Evolutionary conservation across 2,329 filamentous ascomycete species (phyloP).

Genomic region (Fusarium longipes): DNA sequence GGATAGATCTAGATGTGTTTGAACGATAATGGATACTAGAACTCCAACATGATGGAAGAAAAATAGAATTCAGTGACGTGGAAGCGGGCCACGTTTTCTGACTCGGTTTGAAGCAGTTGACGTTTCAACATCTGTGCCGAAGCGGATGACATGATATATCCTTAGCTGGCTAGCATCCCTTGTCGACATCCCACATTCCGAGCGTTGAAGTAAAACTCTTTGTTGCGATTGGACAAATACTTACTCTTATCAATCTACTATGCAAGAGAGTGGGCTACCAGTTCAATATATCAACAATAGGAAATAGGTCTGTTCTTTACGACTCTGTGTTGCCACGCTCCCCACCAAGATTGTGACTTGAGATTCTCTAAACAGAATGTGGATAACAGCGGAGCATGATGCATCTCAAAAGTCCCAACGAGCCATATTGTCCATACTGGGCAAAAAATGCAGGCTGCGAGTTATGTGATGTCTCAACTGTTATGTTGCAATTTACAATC

Average conservation of each 20-base stretch:
- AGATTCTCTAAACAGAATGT: neutral
- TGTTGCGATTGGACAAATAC: neutral
- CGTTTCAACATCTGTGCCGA: neutral
- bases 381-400: neutral
- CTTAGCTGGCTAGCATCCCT: neutral
- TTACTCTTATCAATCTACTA: neutral
- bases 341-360: neutral
- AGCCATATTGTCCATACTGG: too few relatives aligned
- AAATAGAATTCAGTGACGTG: too few relatives aligned
- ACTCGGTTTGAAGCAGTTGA: neutral
- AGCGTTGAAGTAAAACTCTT: too few relatives aligned
- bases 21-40: too few relatives aligned
- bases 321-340: neutral
- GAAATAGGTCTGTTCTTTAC: neutral
- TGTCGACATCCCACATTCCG: neutral
- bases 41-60: neutral
- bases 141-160: neutral
- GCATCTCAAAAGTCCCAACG: neutral
- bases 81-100: neutral
- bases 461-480: neutral
- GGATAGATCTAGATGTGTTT: conserved; percentile 72
- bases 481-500: neutral
- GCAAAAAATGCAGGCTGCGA: neutral
- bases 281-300: neutral
- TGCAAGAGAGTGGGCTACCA: neutral